Conservation (phyloP, 169 alveolate species). For the Condylostoma magnum region DNA sequence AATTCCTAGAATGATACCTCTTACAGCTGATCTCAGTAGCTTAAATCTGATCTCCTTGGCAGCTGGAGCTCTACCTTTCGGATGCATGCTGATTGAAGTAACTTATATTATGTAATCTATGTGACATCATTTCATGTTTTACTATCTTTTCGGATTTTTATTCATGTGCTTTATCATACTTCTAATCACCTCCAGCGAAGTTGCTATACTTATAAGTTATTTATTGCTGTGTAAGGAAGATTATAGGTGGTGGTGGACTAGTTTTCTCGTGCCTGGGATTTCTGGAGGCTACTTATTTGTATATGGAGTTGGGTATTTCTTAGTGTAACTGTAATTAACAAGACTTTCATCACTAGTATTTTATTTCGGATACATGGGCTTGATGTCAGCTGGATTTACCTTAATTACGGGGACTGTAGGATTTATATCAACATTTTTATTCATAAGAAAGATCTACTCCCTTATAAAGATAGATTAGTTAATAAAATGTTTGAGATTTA, state of each 20-base stretch:
- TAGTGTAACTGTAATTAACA: conserved; percentile 51
- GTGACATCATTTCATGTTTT: conserved; percentile 79
- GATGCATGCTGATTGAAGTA: conserved; percentile 47
- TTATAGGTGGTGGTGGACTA: conserved; percentile 86
- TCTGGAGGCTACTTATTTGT: conserved; percentile 71
- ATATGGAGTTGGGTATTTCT: conserved; percentile 64
- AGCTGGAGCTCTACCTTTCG: conserved; percentile 28
- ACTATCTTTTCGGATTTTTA: conserved; percentile 74
- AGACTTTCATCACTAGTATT: conserved; percentile 69
- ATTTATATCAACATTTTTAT: conserved; percentile 70
- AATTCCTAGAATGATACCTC: conserved; percentile 9
- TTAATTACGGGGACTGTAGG: conserved; percentile 79
- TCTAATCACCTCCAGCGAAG: conserved; percentile 59
- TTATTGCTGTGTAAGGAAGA: conserved; percentile 69
- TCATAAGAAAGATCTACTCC: conserved; percentile 69
- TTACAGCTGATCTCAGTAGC: neutral
- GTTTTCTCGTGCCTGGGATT: conserved; percentile 67
- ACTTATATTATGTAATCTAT: conserved; percentile 54
- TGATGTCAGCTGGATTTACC: conserved; percentile 63
- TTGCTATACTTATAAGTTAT: conserved; percentile 54
- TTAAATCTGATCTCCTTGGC: neutral
- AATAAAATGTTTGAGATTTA: neutral
- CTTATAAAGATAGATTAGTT: conserved; percentile 65
- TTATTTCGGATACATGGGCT: conserved; percentile 75
- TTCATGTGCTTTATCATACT: conserved; percentile 49